Evolutionary conservation across 2,329 filamentous ascomycete genomes (phyloP).

Genomic region (Cryphonectria carpinicola): DNA sequence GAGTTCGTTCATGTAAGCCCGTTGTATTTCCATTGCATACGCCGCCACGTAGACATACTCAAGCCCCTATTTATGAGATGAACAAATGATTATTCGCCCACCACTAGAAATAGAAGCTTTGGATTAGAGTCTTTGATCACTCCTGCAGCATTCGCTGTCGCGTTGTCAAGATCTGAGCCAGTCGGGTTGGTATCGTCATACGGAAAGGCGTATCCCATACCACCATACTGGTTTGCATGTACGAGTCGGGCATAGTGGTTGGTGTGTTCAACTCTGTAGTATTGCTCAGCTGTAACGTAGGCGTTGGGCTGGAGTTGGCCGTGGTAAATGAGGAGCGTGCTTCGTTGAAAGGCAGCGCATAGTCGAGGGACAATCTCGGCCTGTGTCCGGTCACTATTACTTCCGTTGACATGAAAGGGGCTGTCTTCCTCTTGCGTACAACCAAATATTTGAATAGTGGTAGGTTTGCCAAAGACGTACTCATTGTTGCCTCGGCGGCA

Average conservation of each 20-base stretch:
- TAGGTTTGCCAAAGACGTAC: slow-evolving; percentile 16
- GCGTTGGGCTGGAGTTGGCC: slow-evolving; percentile 15
- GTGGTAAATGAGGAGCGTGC: not conserved
- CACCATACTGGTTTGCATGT: not conserved
- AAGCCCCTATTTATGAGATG: too few species aligned
- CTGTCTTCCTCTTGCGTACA: slow-evolving; percentile 12
- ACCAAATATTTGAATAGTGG: slow-evolving; percentile 18
- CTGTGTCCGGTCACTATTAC: not conserved
- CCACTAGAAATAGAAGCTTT: not conserved
- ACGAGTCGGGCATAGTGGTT: slow-evolving; percentile 20
- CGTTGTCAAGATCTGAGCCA: not conserved
- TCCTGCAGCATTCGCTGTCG: slow-evolving; percentile 20
- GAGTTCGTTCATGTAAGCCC: not conserved
- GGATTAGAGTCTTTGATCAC: slow-evolving; percentile 18
- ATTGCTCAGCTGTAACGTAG: slow-evolving; percentile 9
- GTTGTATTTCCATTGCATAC: not conserved
- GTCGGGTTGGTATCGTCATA: slow-evolving; percentile 20
- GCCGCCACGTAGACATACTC: not conserved
- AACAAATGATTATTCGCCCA: not conserved
- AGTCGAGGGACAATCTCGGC: slow-evolving; percentile 20
- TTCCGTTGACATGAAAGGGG: slow-evolving; percentile 4
- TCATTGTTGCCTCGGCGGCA: not conserved
- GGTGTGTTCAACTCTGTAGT: not conserved
- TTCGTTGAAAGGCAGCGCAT: slow-evolving; percentile 17
- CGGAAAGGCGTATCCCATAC: slow-evolving; percentile 18